Percentiles rank a stretch among this genome's conserved stretches.
Conservation (phyloP, 768 basidiomycete species). For the Tylopilus rubrobrunneus region DNA sequence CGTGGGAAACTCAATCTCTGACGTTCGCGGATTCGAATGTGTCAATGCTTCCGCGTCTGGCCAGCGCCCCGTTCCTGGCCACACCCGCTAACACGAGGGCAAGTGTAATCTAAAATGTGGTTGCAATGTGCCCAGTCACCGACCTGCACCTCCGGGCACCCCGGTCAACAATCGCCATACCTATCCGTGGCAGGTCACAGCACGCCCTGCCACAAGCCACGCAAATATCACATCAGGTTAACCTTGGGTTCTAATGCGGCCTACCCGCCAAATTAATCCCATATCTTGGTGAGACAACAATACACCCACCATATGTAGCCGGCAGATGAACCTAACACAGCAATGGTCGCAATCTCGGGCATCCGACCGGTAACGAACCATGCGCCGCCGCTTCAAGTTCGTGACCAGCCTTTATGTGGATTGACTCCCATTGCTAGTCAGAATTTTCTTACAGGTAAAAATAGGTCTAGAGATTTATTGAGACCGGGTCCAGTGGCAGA, state of each 20-base stretch:
- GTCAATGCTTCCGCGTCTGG: conserved; percentile 32
- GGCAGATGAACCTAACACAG: conserved; percentile 12
- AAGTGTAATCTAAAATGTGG: not conserved
- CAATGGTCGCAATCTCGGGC: conserved; percentile 9
- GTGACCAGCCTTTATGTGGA: not conserved
- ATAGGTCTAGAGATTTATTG: not conserved
- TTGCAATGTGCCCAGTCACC: not conserved
- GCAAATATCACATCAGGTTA: not conserved
- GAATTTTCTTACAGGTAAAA: not conserved
- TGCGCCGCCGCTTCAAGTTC: not conserved
- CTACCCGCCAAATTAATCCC: conserved; percentile 16
- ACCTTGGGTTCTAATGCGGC: conserved; percentile 16
- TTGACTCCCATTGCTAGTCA: not conserved
- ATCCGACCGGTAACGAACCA: conserved; percentile 1
- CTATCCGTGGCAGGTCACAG: not conserved
- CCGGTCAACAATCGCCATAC: no score
- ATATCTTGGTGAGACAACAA: conserved; percentile 18
- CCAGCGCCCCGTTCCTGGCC: conserved; percentile 29
- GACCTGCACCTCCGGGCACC: not conserved
- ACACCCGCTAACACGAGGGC: conserved; percentile 15
- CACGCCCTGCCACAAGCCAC: not conserved
- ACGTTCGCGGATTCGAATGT: conserved; percentile 33
- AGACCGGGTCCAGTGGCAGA: not conserved
- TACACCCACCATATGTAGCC: conserved; percentile 7
- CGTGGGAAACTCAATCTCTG: conserved; percentile 28